These are phyloP conservation scores for Xylariaceae sp. DNA, from an alignment of 2,329 filamentous ascomycete genomes.

Conservation along the genomic window DNA sequence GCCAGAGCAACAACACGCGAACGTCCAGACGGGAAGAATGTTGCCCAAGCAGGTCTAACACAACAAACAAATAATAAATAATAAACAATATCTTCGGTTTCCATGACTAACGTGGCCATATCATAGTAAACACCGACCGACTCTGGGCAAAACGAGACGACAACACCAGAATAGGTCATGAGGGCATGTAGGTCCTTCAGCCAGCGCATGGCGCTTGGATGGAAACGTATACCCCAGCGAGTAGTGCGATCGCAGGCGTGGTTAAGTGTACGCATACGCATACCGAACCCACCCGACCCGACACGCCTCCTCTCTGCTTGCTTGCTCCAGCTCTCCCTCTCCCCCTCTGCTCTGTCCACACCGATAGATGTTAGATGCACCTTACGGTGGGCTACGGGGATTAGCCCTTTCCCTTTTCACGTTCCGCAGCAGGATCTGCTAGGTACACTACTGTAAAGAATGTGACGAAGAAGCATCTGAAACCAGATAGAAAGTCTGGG, in stretches of 20 bases:
- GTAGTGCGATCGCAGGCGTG: not conserved
- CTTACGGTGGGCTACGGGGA: not conserved
- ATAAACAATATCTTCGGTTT: too few relatives aligned
- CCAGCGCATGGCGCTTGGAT: not conserved
- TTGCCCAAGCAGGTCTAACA: slow-evolving; percentile 4
- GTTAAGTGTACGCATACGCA: not conserved
- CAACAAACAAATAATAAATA: not conserved
- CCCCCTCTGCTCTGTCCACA: not conserved
- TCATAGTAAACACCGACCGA: slow-evolving; percentile 4
- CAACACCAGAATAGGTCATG: too few relatives aligned
- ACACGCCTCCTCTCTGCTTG: not conserved
- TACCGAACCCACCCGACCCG: not conserved
- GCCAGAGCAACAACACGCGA: not conserved
- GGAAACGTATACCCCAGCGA: not conserved
- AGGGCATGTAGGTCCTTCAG: not conserved
- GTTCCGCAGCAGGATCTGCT: not conserved
- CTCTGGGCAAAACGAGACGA: not conserved
- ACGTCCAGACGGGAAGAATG: slow-evolving; percentile 10
- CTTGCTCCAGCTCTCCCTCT: too few relatives aligned
- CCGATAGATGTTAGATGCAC: not conserved
- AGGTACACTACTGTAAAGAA: not conserved
- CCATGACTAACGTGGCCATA: not conserved
- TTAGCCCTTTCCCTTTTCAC: not conserved
- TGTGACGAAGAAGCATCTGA: not conserved
- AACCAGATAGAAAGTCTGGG: not conserved